Conservation (phyloP, 2,329 filamentous ascomycete genomes). For the Phoma herbarum region DNA sequence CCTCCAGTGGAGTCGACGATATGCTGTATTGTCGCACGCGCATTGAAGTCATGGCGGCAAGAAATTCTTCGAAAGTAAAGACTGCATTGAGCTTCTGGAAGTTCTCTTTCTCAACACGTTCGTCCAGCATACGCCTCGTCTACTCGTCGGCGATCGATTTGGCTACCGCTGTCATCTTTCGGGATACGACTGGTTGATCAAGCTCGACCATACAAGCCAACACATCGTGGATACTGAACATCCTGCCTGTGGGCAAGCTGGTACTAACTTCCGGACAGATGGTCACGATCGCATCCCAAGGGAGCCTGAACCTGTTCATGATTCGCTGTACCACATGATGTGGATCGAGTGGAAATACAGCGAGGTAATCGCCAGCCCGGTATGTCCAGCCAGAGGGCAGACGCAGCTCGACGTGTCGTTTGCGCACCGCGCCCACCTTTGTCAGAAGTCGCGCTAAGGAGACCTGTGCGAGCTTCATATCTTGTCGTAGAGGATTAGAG, state of each 20-base stretch:
- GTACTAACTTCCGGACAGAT: background rate
- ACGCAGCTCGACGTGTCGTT: background rate
- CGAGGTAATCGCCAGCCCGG: background rate
- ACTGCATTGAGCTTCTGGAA: background rate
- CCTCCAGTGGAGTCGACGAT: background rate
- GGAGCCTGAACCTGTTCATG: background rate
- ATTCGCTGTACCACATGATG: background rate
- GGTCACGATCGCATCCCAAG: background rate
- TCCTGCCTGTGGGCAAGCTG: background rate
- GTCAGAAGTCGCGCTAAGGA: background rate
- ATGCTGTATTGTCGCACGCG: background rate
- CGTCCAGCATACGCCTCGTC: background rate
- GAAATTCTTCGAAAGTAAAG: background rate
- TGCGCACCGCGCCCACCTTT: background rate
- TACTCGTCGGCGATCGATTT: background rate
- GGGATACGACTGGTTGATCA: background rate
- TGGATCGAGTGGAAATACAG: background rate
- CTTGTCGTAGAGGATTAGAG: background rate
- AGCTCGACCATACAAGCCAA: background rate
- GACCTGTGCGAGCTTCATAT: background rate
- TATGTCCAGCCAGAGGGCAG: background rate
- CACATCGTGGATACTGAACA: background rate
- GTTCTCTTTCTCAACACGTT: background rate
- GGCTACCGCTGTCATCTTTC: background rate
- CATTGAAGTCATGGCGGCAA: background rate